Base-by-base conservation (phyloP, 805 yeast species). In the Helenozyma baotianmanensis region DNA sequence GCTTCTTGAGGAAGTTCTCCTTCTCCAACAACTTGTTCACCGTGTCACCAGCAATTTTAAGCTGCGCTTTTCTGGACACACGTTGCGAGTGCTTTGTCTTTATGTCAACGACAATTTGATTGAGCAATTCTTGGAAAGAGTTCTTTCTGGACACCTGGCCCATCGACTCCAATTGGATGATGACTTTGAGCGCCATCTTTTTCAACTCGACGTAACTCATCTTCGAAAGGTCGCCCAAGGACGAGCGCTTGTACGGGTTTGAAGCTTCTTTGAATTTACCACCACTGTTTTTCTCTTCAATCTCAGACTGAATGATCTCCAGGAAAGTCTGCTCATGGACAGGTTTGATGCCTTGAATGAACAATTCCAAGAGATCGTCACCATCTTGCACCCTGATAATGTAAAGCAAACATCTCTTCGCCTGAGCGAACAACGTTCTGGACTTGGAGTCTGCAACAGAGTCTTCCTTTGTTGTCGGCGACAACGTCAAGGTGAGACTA, bases 51-150 rank as follows among this genome's bases (percentile, higher is more conserved):
- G 75, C 69, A 8, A 67, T 56, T 10, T 50, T 55, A 22, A 69
- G 48, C 40, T 73, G 75, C 12, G 58, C 51, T 15, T 62, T 61
- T 9, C 77, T 50, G 23, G 58, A 54, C 23, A 54, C 51, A 39
- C 76, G 56, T 40, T 68, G 74, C 9, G 60, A 51, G 41, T 65
- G 70, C 44, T 70, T 65, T 6, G 72, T 68, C 44, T 60, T 64
- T 42, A 92, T 86, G 42, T 90, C 97, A 33, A 71, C 60, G 0
- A 96, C 95, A 40, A 92, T 80, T 42, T 84, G 86, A 50, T 88
- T 87, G 38, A 92, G 59, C 10, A 92, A 52, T 14, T 74, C 78
- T 53, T 92, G 97, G 56, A 79, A 86, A 13, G 82, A 77, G 51
- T 86, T 76, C 21, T 70, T 62, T 38, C 95, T 70, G 3, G 81